Base-by-base conservation (phyloP, 805 yeast species). In the Starmerella asiatica region DNA sequence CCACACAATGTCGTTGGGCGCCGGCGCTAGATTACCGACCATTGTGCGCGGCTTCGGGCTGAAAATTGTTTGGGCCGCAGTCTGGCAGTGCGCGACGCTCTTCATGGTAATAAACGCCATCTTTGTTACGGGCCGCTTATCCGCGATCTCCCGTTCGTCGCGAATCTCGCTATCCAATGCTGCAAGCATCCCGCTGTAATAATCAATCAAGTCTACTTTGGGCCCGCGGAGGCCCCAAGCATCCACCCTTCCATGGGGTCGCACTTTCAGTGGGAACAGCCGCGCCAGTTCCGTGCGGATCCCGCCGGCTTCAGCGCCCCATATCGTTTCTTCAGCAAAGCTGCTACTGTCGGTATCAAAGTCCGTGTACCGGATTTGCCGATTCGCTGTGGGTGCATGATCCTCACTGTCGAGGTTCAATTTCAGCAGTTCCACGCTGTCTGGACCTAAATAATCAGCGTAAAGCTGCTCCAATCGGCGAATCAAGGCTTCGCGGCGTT, bases 1-100 rank as follows among this genome's bases (percentile, higher is more conserved):
- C 98, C 98, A 88, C 30, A 83, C 76, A 19, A 88, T 79, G 56
- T 88, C 98, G 53, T 80, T 88, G 3, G 97, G 97, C 1, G 97
- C 93, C 0, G 97, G 97, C 0, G 97, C 97, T 41, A 85, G 62
- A 30, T 71, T 66, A 3, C 94, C 80, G 27, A 86, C 81, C 38
- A 91, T 63, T 42, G 76, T 81, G 55, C 81, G 78, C 6, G 91
- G 84, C 42, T 81, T 71, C 0, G 96, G 96, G 55, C 86, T 95
- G 42, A 91, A 58, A 0, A 88, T 86, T 0, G 96, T 91, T 57
- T 91, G 98, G 0, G 96, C 95, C 21, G 91, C 78, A 82, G 85
- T 79, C 57, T 88, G 98, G 2, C 97, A 96, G 49, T 85, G 77
- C 0, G 95, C 94, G 3, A 85, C 96, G 0, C 91, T 72, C 48